Conservation (phyloP, 2,329 filamentous ascomycete species). For the Acephala macrosclerotiorum region DNA sequence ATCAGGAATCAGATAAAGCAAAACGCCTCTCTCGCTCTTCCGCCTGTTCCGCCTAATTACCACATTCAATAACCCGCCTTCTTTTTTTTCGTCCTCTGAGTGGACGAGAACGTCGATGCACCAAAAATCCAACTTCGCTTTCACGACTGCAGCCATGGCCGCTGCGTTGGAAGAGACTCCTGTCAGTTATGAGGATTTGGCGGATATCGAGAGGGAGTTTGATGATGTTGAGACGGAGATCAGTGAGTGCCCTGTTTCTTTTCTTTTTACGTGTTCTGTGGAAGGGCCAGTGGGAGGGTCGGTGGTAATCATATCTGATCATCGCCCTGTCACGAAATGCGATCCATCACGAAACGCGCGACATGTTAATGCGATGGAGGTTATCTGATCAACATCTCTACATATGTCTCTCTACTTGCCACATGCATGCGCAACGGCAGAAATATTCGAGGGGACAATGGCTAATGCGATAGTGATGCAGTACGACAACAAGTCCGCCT, state of each 20-base stretch:
- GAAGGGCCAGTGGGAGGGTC: background rate
- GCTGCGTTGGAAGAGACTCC: constrained; percentile 49
- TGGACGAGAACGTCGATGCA: constrained; percentile 2
- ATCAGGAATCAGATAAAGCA: constrained; percentile 15
- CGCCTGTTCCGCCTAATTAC: background rate
- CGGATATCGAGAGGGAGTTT: constrained; percentile 83
- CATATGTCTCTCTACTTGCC: no score
- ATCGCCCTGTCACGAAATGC: constrained; percentile 1
- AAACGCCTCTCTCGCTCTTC: background rate
- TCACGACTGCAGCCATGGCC: constrained; percentile 43
- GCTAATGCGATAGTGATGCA: constrained; percentile 46
- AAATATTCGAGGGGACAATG: background rate
- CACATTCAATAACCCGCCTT: background rate
- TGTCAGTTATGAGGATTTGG: constrained; percentile 78
- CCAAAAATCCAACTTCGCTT: constrained; percentile 39
- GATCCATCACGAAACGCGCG: background rate
- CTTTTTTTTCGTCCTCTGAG: background rate
- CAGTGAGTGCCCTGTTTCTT: constrained; percentile 56
- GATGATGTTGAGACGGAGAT: constrained; percentile 84
- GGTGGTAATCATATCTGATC: constrained; percentile 10
- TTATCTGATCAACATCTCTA: no score
- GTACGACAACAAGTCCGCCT: constrained; percentile 77
- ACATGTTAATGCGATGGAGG: background rate
- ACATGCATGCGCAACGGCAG: no score
- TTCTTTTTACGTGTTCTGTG: background rate